phyloP scores from a whole-genome alignment of 495 filamentous ascomycete species.

The Annulohypoxylon nitens region DNA sequence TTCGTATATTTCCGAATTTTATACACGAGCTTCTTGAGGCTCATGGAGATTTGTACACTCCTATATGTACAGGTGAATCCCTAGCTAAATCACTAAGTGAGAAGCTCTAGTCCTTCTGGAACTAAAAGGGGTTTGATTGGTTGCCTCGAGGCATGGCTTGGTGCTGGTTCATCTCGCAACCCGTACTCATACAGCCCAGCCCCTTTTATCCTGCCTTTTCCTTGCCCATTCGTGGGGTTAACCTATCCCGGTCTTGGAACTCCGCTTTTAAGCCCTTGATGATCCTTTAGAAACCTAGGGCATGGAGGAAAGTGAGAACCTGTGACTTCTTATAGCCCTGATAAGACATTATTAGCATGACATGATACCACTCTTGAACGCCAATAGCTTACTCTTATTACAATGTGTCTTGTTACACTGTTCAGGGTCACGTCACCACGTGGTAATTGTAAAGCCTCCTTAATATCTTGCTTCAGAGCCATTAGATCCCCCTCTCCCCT shows the following conservation, averaged over 20 bases:
- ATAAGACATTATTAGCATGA: constrained; percentile 15
- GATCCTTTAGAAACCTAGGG: constrained; percentile 39
- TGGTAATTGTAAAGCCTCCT: constrained; percentile 44
- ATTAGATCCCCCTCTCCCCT: constrained; percentile 79
- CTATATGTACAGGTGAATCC: background rate
- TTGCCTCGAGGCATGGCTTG: background rate
- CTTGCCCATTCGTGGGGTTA: background rate
- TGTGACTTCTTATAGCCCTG: constrained; percentile 41
- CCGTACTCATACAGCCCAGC: constrained; percentile 7
- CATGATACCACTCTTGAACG: background rate
- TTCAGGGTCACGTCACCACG: constrained; percentile 61
- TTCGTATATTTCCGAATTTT: constrained; percentile 6
- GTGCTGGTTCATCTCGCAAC: background rate
- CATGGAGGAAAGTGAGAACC: constrained; percentile 41
- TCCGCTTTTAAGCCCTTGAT: background rate
- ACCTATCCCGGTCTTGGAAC: no score
- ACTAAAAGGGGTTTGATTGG: background rate
- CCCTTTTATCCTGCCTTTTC: background rate
- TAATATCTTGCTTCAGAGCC: constrained; percentile 63
- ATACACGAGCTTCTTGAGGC: background rate
- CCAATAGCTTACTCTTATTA: constrained; percentile 64
- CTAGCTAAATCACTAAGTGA: background rate
- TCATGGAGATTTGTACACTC: background rate
- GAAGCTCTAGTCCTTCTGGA: background rate
- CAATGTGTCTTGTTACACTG: constrained; percentile 67